phyloP scores from a whole-genome alignment of 106 monocot species.

The Alisma plantagoaquatica region DNA sequence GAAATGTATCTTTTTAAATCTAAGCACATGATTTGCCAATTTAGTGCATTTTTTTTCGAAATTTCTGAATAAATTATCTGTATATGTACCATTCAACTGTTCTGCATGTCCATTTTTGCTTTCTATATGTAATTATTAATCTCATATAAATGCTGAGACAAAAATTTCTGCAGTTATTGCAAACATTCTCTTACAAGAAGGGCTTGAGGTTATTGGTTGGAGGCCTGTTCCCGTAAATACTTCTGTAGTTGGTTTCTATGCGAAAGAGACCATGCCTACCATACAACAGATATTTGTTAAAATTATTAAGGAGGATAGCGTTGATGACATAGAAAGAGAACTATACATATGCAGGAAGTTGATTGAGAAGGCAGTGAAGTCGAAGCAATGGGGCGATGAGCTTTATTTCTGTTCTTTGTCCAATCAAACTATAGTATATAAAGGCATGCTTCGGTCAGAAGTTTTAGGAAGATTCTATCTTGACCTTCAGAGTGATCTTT shows the following conservation, averaged over 20 bases:
- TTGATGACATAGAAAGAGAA: constrained; percentile 92
- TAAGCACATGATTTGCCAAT: no score
- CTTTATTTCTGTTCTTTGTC: constrained; percentile 95
- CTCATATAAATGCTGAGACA: no score
- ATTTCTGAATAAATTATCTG: no score
- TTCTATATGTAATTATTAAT: no score
- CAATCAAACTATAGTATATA: constrained; percentile 88
- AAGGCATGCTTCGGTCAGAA: constrained; percentile 96
- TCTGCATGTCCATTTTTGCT: no score
- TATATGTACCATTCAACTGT: no score
- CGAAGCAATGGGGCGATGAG: constrained; percentile 66
- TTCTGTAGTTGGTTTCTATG: constrained; percentile 73
- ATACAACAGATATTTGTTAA: constrained; percentile 91
- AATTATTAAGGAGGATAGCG: constrained; percentile 66
- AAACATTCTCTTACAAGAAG: constrained; percentile 66
- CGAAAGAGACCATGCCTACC: constrained; percentile 90
- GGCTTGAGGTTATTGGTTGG: constrained; percentile 95
- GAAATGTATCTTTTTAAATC: no score
- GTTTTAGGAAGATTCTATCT: constrained; percentile 83
- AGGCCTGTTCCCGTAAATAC: constrained; percentile 77
- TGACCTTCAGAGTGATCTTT: constrained; percentile 76
- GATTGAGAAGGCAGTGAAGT: constrained; percentile 50
- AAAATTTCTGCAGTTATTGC: constrained; percentile 54
- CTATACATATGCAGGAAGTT: constrained; percentile 85
- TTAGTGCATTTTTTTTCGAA: no score